Base-by-base conservation (phyloP, 2,329 filamentous ascomycete genomes). In the Remersonia thermophila region DNA sequence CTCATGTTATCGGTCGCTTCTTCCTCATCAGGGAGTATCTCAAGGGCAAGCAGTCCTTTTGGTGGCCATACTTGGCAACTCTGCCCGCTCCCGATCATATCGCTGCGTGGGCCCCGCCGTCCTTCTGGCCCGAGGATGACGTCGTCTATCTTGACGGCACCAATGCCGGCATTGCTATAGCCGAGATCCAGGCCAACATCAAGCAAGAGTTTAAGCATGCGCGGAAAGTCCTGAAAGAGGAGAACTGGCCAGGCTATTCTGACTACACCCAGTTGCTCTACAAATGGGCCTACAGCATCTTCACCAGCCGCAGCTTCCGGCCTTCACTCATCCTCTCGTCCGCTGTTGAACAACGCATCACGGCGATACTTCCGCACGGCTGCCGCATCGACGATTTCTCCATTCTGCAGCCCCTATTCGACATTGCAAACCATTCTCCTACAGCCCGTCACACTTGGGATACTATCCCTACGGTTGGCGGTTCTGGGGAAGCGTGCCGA, bases 401-500 rank as follows among this genome's bases (percentile, higher is more conserved):
- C 1, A 66, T 84, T 7, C 61, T 86, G 4, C 62, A 84, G 25
- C 81, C 81, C 1, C 61, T 84, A 3, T 70, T 83, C 38, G 81
- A 86, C 51, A 65, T 85, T 18, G 73, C 73, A 9, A 86, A 86
- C 50, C 81, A 86, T 51, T 69, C 71, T 35, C 76, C 77, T 32
- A 58, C 68, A 14, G 67, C 75, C 0, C 58, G 66, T 29, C 68
- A 77, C 1, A 56, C 63, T 29, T 85, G 80, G 80, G 61, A 68
- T 16, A 60, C 66, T 2, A 54, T 66, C 15, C 56, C 65, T 9
- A 50, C 57, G 7, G 41, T 47, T 3, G 45, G 46, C 11, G 32
- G 45, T 14, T 5, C 20, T 23, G 20, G 9, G 9, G 20, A 23
- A 9, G 20, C 20, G 9, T 74, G 69, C 40, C 55, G 52, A 7